Base-by-base conservation (phyloP, 1,139 yeast species). In the Petasospora rhodanensis region DNA sequence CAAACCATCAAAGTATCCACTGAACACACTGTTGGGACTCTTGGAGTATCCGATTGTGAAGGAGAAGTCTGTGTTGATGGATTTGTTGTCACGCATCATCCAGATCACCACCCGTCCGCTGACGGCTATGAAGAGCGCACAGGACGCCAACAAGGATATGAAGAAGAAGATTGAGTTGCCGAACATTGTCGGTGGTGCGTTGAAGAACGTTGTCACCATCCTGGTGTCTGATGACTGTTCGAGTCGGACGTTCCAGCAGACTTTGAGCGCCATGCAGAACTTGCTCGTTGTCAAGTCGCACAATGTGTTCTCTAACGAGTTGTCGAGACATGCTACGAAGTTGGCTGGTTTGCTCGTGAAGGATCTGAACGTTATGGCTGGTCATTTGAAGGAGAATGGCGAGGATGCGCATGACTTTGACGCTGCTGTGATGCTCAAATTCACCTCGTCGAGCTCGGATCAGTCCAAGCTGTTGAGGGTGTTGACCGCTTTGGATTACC, bases 171-270 rank as follows among this genome's bases (percentile, higher is more conserved):
- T 74, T 53, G 67, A 66, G 14, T 64, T 81, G 2, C 96, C 95
- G 2, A 61, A 61, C 31, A 74, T 86, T 43, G 82, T 89, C 2
- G 78, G 73, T 28, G 61, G 67, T 25, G 79, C 80, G 44, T 64
- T 84, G 51, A 70, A 75, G 35, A 72, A 73, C 40, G 66, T 86
- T 31, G 79, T 84, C 14, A 71, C 77, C 22, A 75, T 86, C 26
- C 65, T 89, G 35, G 75, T 82, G n/a, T 76, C 93, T 1, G 85
- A 84, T 52, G 95, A 87, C 39, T 86, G 96, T 55, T 79, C 89
- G 18, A 81, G 86, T 45, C 73, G 81, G 26, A 87, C 94, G 0
- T 87, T 87, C 59, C 86, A 87, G 49, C 83, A 89, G 54, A 79
- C 93, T 0, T 68, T 89, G 32, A 76, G 85, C 41, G 77, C 89